A percentile compares a stretch with the other conserved stretches of the same genome.
Conservation (phyloP, 1,284 basidiomycete species). For the Ustilago esculenta region DNA sequence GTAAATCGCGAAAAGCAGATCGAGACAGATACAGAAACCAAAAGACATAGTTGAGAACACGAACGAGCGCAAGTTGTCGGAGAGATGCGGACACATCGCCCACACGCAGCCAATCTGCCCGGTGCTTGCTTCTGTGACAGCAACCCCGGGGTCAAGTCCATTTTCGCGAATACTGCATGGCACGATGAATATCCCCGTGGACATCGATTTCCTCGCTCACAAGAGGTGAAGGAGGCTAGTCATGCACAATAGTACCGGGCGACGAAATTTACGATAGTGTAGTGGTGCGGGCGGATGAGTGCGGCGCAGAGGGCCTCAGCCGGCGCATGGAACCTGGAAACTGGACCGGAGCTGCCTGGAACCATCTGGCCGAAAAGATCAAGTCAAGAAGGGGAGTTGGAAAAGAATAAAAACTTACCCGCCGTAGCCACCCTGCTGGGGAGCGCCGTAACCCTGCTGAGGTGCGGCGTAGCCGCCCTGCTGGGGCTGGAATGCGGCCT, state of each 20-base stretch:
- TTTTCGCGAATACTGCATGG: no score
- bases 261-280: no score
- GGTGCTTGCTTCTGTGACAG: no score
- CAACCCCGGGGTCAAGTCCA: no score
- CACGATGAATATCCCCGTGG: no score
- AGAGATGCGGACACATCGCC: background rate
- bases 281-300: no score
- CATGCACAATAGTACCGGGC: no score
- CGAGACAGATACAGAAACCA: slow-evolving; percentile 9
- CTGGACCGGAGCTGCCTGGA: slow-evolving; percentile 11
- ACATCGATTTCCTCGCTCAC: no score
- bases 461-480: slow-evolving; percentile 35
- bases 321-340: slow-evolving; percentile 1
- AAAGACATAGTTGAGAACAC: slow-evolving; percentile 26
- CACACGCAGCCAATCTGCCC: background rate
- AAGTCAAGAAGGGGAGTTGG: background rate
- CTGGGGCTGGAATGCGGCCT: slow-evolving; percentile 23
- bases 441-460: slow-evolving; percentile 13
- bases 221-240: no score
- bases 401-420: slow-evolving; percentile 31
- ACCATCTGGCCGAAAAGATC: background rate
- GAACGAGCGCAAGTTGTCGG: slow-evolving; percentile 1
- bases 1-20: background rate
- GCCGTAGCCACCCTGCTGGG: slow-evolving; percentile 54
- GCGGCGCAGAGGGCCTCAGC: background rate